A percentile compares a stretch with the other conserved stretches of the same genome.
Evolutionary conservation across 2,329 filamentous ascomycete genomes (phyloP).

Genomic region (Fusarium temperatum): DNA sequence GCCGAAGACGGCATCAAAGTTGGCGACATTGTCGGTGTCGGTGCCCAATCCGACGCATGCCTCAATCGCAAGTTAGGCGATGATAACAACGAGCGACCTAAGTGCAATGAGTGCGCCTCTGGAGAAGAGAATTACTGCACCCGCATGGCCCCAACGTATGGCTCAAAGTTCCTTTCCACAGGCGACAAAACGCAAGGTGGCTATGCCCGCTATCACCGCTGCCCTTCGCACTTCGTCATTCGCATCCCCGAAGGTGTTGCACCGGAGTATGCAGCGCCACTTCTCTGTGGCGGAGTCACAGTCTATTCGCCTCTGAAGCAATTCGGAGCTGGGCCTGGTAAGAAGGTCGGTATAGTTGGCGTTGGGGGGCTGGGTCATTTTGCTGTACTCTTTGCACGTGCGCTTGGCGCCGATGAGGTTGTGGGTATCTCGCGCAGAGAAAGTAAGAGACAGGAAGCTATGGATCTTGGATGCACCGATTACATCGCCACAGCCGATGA

Average conservation of each 20-base stretch:
- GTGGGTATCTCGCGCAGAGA: slow-evolving; percentile 66
- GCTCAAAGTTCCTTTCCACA: slow-evolving; percentile 59
- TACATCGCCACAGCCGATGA: slow-evolving; percentile 65
- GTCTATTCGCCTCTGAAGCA: slow-evolving; percentile 77
- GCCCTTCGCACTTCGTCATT: slow-evolving; percentile 53
- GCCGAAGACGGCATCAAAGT: slow-evolving; percentile 60
- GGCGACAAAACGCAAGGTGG: slow-evolving; percentile 68
- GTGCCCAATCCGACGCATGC: slow-evolving; percentile 72
- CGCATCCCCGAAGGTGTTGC: slow-evolving; percentile 77
- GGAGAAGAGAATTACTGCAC: slow-evolving; percentile 75
- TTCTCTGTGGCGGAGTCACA: slow-evolving; percentile 85
- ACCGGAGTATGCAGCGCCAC: slow-evolving; percentile 72
- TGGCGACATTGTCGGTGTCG: slow-evolving; percentile 74
- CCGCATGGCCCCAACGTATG: slow-evolving; percentile 69
- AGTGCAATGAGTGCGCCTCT: slow-evolving; percentile 60
- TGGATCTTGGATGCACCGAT: slow-evolving; percentile 63
- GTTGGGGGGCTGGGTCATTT: slow-evolving; percentile 75
- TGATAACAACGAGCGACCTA: slow-evolving; percentile 42
- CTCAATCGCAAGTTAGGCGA: slow-evolving; percentile 45
- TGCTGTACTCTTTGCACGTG: slow-evolving; percentile 72
- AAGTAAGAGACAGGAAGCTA: slow-evolving; percentile 64
- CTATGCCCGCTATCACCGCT: slow-evolving; percentile 54
- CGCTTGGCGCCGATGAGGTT: slow-evolving; percentile 66
- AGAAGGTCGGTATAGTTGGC: slow-evolving; percentile 71
- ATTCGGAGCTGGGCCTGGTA: slow-evolving; percentile 57